Evolutionary conservation across 768 basidiomycete species (phyloP).

Genomic region (Leccinum uliginosum): DNA sequence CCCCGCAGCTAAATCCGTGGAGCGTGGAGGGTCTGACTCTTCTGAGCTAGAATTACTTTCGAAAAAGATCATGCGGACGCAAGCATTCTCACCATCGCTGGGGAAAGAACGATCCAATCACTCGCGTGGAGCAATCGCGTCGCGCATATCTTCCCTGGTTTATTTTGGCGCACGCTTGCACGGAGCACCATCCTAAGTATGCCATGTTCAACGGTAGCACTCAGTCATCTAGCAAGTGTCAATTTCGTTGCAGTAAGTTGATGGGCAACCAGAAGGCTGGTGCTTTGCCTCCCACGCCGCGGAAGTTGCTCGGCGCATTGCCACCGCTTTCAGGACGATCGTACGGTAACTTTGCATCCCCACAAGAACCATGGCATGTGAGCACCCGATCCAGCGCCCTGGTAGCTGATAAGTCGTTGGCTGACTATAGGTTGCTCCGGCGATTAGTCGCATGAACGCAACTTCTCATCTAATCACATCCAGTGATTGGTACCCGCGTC

Average conservation of each 20-base stretch:
- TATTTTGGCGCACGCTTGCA: neutral
- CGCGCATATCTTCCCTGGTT: neutral
- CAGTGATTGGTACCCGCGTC: neutral
- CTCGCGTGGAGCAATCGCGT: neutral
- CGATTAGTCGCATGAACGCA: neutral
- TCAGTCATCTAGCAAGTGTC: neutral
- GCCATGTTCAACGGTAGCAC: neutral
- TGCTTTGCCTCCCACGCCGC: neutral
- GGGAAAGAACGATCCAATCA: neutral
- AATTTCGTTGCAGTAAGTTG: neutral
- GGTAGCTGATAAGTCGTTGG: neutral
- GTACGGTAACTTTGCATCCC: neutral
- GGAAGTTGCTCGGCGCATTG: neutral
- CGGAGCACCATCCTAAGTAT: neutral
- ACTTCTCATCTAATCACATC: neutral
- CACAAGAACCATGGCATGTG: slow-evolving; percentile 1
- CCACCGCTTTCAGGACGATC: neutral
- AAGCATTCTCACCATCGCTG: neutral
- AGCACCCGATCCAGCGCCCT: neutral
- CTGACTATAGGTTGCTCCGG: neutral
- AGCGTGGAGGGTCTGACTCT: neutral
- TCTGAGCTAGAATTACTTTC: neutral
- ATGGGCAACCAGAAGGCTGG: neutral
- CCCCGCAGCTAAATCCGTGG: slow-evolving; percentile 2
- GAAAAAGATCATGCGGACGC: neutral